Base-by-base conservation (phyloP, 2,329 filamentous ascomycete genomes). In the Myriosclerotinia duriaeana region DNA sequence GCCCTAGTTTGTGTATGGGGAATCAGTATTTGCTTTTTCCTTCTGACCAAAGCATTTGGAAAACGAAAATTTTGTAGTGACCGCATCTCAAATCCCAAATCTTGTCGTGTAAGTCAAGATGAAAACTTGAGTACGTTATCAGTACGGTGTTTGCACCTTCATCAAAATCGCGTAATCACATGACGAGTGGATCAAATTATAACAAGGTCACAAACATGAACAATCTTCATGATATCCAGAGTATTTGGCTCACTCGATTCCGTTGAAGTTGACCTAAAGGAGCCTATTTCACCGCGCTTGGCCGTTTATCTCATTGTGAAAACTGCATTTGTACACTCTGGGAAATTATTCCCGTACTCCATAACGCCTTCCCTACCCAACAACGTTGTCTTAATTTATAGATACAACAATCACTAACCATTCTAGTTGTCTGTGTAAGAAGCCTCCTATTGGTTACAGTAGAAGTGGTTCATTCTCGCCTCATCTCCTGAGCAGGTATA, bases 401-500 rank as follows among this genome's bases (percentile, higher is more conserved):
- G 54, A 44, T 30, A 40, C 55, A 61, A 38, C 15, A 50, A 38
- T 50, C 5, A 20, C 14, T 38, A 22, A 50, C 14, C 46, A 26
- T 50, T 50, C 58, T 38, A 50, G 36, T 48, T 50, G 8, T 7
- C 44, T 36, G 30, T 60, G 14, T 26, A 20, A 36, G 30, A 36
- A 8, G 30, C 2, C 46, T 20, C n/a, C 34, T 48, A 50, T 7
- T 50, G 22, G 34, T 17, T 14, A 50, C 44, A 50, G 34, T 50
- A 50, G 30, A 22, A 38, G 30, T 2, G 15, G 15, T n/a, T n/a
- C 38, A 56, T 52, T 20, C 54, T n/a, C 40, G 36, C 53, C 65
- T 22, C 55, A 44, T 53, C 55, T 48, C 38, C 53, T 55, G 53
- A 52, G 63, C 40, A 38, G 42, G 44, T 54, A 54, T 46, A 55